These are phyloP conservation scores for Cornus florida DNA, from an alignment of 148 eudicot genomes.

Conservation along the genomic window DNA sequence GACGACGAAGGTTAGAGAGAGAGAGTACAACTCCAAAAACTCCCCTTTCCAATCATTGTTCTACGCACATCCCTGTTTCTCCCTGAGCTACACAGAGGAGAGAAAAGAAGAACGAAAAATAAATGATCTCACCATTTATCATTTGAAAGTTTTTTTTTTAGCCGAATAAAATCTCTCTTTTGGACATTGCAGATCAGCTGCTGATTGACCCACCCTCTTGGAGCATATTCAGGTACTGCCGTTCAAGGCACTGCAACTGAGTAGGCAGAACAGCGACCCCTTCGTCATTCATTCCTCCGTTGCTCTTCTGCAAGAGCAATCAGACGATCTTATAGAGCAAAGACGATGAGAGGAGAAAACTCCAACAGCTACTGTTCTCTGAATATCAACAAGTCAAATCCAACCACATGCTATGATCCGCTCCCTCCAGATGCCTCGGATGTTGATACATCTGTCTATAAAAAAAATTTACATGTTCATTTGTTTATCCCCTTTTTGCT, in stretches of 20 bases:
- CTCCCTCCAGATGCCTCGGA: constrained; percentile 6
- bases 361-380: background rate
- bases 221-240: background rate
- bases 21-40: too few species aligned
- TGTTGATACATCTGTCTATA: constrained; percentile 24
- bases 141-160: background rate
- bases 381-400: background rate
- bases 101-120: too few species aligned
- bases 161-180: constrained; percentile 3
- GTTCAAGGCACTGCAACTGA: background rate
- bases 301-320: constrained; percentile 24
- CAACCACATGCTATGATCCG: constrained; percentile 8
- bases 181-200: constrained; percentile 1
- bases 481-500: background rate
- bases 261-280: background rate
- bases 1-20: too few species aligned
- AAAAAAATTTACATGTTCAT: background rate
- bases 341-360: constrained; percentile 16
- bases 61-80: too few species aligned
- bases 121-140: too few species aligned
- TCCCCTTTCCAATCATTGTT: too few species aligned
- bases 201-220: background rate
- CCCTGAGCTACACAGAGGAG: too few species aligned
- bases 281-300: constrained; percentile 8
- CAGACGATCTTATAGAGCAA: constrained; percentile 11